phyloP scores from a whole-genome alignment of 31 red algal genomes.

The Asparagopsis taxiformis region DNA sequence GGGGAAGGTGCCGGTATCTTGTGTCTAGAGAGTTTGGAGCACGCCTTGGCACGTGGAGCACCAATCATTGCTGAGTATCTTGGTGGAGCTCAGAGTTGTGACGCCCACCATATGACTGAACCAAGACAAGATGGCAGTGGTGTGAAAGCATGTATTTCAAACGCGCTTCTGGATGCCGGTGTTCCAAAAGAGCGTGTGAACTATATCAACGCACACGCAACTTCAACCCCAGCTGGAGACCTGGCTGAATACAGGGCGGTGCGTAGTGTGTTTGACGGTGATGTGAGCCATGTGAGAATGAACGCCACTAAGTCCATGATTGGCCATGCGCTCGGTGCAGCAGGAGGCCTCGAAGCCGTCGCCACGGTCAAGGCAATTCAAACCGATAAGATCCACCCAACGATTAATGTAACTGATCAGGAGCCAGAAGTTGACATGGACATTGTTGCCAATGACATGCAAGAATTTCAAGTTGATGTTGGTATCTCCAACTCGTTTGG shows the following conservation, averaged over 20 bases:
- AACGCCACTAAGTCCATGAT: conserved; percentile 98
- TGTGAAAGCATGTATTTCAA: conserved; percentile 64
- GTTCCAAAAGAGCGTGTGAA: conserved; percentile 69
- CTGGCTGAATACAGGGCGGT: conserved; percentile 91
- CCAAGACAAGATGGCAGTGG: conserved; percentile 84
- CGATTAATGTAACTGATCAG: conserved; percentile 75
- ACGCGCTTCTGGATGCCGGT: conserved; percentile 77
- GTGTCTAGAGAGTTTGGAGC: conserved; percentile 89
- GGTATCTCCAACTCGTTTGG: conserved; percentile 95
- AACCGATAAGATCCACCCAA: conserved; percentile 91
- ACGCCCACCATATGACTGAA: conserved; percentile 95
- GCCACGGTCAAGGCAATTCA: conserved; percentile 95
- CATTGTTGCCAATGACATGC: conserved; percentile 77
- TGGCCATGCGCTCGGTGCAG: conserved; percentile 93
- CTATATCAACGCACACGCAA: conserved; percentile 99
- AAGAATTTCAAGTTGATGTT: conserved; percentile 70
- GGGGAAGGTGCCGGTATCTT: conserved; percentile 93
- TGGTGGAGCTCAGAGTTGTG: conserved; percentile 85
- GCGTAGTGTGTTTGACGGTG: conserved; percentile 66
- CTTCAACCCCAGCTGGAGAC: conserved; percentile 96
- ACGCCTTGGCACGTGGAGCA: conserved; percentile 89
- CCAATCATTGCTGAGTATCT: conserved; percentile 91
- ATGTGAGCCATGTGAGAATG: conserved; percentile 82
- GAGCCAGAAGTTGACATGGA: conserved; percentile 83
- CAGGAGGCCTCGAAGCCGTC: conserved; percentile 92